Evolutionary conservation across 805 yeast genomes (phyloP).

Genomic region (Candida bentonensis): DNA sequence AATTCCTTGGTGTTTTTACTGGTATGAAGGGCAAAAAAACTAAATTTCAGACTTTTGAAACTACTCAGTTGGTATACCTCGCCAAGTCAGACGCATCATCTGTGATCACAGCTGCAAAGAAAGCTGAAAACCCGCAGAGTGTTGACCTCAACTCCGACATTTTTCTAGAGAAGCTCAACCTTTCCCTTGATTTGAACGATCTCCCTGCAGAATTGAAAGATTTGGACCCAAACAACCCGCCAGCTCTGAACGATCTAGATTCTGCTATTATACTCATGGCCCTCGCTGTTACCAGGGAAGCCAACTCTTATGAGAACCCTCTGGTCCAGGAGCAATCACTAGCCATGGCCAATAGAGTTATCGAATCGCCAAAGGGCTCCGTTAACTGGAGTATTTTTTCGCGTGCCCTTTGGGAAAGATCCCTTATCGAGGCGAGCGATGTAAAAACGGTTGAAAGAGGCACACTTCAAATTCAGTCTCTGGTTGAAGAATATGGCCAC

Average conservation of each 20-base stretch:
- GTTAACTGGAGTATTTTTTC: conserved; percentile 70
- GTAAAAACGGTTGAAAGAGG: conserved; percentile 90
- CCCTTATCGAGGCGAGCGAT: conserved; percentile 63
- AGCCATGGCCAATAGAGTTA: conserved; percentile 60
- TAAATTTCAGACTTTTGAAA: conserved; percentile 58
- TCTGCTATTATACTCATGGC: conserved; percentile 60
- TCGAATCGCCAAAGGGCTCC: conserved; percentile 32
- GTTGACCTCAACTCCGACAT: conserved; percentile 61
- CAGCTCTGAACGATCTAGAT: conserved; percentile 56
- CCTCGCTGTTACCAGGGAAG: conserved; percentile 45
- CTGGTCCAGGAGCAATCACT: conserved; percentile 71
- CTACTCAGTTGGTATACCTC: conserved; percentile 59
- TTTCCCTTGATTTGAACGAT: conserved; percentile 32
- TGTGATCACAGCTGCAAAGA: conserved; percentile 10
- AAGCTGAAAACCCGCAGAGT: conserved; percentile 31
- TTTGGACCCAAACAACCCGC: conserved; percentile 75
- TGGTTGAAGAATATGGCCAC: conserved; percentile 77
- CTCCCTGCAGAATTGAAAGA: conserved; percentile 22
- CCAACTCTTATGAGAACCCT: conserved; percentile 57
- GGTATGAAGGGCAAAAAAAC: conserved; percentile 87
- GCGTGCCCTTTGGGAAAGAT: conserved; percentile 81
- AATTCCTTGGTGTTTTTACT: conserved; percentile 53
- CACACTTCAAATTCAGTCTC: conserved; percentile 77
- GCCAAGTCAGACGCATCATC: conserved; percentile 32
- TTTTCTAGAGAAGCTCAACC: conserved; percentile 60